A percentile compares a stretch with the other conserved stretches of the same genome.
Conservation (phyloP, 2,329 filamentous ascomycete genomes). For the Aspergillus sp. region DNA sequence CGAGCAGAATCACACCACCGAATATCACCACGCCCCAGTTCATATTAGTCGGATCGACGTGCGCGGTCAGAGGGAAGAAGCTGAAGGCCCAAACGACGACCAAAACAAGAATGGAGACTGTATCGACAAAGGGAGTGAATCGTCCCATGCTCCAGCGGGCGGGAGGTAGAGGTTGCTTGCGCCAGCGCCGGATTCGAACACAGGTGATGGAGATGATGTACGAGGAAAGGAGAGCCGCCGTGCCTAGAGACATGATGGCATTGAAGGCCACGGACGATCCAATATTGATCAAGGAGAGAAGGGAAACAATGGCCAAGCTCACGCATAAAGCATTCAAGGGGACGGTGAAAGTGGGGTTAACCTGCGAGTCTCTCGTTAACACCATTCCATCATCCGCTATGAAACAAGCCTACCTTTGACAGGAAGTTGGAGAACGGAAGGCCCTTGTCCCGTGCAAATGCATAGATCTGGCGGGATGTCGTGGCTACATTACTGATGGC, state of each 20-base stretch:
- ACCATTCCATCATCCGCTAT: no score
- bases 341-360: slow-evolving; percentile 37
- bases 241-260: slow-evolving; percentile 50
- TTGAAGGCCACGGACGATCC: slow-evolving; percentile 51
- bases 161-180: slow-evolving; percentile 31
- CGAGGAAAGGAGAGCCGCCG: slow-evolving; percentile 44
- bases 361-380: slow-evolving; percentile 28
- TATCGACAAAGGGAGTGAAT: slow-evolving; percentile 40
- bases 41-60: slow-evolving; percentile 19
- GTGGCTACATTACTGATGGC: slow-evolving; percentile 41
- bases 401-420: slow-evolving; percentile 14
- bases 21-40: slow-evolving; percentile 31
- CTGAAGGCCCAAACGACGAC: slow-evolving; percentile 20
- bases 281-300: slow-evolving; percentile 52
- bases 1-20: slow-evolving; percentile 22
- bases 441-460: slow-evolving; percentile 44
- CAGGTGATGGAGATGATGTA: slow-evolving; percentile 54
- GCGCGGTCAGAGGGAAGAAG: slow-evolving; percentile 24
- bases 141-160: slow-evolving; percentile 33
- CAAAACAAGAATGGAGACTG: slow-evolving; percentile 25
- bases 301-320: slow-evolving; percentile 28
- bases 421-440: slow-evolving; percentile 43
- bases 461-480: slow-evolving; percentile 40
- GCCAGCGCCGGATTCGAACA: slow-evolving; percentile 40
- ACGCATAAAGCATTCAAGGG: slow-evolving; percentile 41